Percentiles rank a stretch among this genome's conserved stretches.
Evolutionary conservation across 2,329 filamentous ascomycete genomes (phyloP).

Genomic region (Aspergillus japonicus): DNA sequence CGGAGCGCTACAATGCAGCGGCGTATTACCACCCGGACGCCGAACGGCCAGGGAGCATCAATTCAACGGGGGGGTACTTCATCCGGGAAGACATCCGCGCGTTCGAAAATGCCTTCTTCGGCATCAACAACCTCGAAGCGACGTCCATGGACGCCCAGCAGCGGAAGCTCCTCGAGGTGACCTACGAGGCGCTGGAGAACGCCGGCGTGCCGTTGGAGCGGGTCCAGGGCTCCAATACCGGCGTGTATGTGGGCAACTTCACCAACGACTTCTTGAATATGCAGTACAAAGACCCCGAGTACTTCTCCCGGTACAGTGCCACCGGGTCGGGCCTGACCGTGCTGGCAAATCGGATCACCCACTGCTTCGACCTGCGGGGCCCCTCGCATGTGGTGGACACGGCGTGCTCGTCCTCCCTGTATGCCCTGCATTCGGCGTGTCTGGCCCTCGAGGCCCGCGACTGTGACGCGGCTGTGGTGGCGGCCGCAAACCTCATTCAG

Average conservation of each 20-base stretch:
- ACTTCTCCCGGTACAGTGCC: conserved; percentile 2
- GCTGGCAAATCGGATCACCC: conserved; percentile 27
- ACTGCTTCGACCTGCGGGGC: conserved; percentile 39
- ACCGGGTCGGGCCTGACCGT: conserved; percentile 16
- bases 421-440: conserved; percentile 41
- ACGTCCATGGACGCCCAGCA: conserved; percentile 27
- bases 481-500: conserved; percentile 23
- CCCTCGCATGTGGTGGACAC: conserved; percentile 32
- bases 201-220: conserved; percentile 19
- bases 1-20: too few relatives aligned
- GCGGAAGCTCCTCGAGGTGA: conserved; percentile 26
- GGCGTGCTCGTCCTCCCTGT: conserved; percentile 40
- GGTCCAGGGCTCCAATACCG: conserved; percentile 18
- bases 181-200: conserved; percentile 24
- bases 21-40: neutral
- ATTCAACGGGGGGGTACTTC: neutral
- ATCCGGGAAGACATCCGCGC: conserved; percentile 7
- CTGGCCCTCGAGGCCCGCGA: neutral
- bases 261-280: conserved; percentile 20
- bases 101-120: conserved; percentile 28
- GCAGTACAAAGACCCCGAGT: conserved; percentile 13
- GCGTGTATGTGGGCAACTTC: conserved; percentile 18
- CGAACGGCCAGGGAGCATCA: neutral
- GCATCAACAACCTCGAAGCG: conserved; percentile 18
- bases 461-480: too few relatives aligned